phyloP scores from a whole-genome alignment of 2,329 filamentous ascomycete species.

The Aspergillus calidoustus region DNA sequence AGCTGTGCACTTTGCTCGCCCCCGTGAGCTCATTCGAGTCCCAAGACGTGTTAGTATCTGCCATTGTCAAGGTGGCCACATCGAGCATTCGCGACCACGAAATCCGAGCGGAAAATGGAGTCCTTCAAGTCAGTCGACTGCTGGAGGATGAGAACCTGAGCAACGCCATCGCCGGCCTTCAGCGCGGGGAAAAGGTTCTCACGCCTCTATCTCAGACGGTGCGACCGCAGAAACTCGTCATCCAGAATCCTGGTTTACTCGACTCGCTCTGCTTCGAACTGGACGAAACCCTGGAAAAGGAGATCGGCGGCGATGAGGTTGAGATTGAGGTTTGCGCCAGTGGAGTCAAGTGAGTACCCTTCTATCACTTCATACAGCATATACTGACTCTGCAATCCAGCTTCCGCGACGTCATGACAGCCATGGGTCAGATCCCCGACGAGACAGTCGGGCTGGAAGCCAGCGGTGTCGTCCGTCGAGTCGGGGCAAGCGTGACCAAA shows the following conservation, averaged over 20 bases:
- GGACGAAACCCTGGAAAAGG: not conserved
- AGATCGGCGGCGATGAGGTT: not conserved
- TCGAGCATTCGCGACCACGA: not conserved
- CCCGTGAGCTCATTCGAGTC: not conserved
- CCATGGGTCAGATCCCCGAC: conserved; percentile 1
- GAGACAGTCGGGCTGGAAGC: not conserved
- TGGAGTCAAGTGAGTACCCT: conserved; percentile 1
- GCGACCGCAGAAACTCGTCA: not conserved
- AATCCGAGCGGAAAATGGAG: not conserved
- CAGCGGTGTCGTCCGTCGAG: not conserved
- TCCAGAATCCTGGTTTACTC: not conserved
- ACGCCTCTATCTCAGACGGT: not conserved
- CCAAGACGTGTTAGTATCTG: not conserved
- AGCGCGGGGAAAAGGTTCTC: not conserved
- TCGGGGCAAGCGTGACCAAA: not conserved
- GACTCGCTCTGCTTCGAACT: not conserved
- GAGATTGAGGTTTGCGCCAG: not conserved
- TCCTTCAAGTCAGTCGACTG: not conserved
- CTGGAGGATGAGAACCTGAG: not conserved
- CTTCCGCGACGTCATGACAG: conserved; percentile 11
- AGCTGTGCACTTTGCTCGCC: not conserved
- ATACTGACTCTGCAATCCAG: not conserved
- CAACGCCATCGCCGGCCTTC: not conserved
- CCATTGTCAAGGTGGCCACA: not conserved
- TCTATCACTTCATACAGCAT: not conserved